Percentiles rank a stretch among this genome's conserved stretches.
Evolutionary conservation across 148 eudicot species (phyloP).

Genomic region (Gaultheria prostrata): DNA sequence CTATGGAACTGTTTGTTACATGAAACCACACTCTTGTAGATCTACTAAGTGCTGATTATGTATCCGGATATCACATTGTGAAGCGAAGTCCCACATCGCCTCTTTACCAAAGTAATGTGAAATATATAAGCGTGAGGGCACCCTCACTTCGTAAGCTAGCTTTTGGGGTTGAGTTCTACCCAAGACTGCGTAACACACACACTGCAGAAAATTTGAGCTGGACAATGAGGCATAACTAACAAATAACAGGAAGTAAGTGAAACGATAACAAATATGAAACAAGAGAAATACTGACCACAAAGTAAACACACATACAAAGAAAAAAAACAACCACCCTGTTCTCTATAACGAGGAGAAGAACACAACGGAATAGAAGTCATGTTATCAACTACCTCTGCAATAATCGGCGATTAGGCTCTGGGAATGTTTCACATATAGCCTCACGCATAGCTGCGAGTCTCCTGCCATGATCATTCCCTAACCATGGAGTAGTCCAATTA

Average conservation of each 20-base stretch:
- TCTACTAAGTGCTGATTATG: neutral
- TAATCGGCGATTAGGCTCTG: conserved; percentile 93
- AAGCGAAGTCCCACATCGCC: too few relatives aligned
- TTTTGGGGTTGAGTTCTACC: too few relatives aligned
- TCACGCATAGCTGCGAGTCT: conserved; percentile 76
- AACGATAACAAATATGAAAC: neutral
- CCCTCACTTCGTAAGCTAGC: too few relatives aligned
- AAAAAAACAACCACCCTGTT: neutral
- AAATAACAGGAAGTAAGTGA: too few relatives aligned
- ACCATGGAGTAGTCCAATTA: neutral
- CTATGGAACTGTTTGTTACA: neutral
- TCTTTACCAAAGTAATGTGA: too few relatives aligned
- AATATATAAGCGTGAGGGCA: too few relatives aligned
- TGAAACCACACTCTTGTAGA: neutral
- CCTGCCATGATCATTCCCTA: conserved; percentile 80
- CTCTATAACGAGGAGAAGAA: neutral
- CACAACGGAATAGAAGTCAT: neutral
- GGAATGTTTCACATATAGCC: conserved; percentile 91
- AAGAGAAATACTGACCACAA: neutral
- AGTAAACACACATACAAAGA: neutral
- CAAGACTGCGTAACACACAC: too few relatives aligned
- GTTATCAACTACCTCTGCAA: conserved; percentile 65
- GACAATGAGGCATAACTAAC: neutral
- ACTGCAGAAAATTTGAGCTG: neutral
- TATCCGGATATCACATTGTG: neutral